Base-by-base conservation (phyloP, 768 basidiomycete genomes). In the Amanita thiersii region DNA sequence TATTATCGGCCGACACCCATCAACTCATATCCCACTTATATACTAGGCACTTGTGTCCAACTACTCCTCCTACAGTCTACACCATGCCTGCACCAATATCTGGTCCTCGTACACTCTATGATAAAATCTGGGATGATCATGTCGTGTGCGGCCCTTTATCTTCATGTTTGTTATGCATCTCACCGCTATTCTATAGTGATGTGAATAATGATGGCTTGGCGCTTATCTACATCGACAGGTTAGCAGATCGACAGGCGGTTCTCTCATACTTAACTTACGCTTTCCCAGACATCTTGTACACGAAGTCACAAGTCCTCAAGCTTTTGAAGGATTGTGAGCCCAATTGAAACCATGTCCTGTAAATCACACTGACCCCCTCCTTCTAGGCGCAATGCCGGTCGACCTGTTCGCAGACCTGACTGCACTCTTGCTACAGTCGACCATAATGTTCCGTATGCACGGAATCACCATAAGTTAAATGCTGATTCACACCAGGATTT, bases 41-140 rank as follows among this genome's bases (percentile, higher is more conserved):
- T 5, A 8, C 23, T 9, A 3, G 23, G 11, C 19, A 29, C 29
- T 25, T 29, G 23, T 30, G 10, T n/a, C 4, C 24, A n/a, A 35
- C 14, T 17, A 11, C 14, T 3, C 8, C 37, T 32, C 5, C 19
- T 10, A 3, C 1, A 9, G 14, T 17, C 4, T 5, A 7, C 45
- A 14, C 30, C 35, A 33, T 46, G 44, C 37, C 61, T 39, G 58
- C 64, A 19, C 44, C 36, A 12, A 50, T 64, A 29, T 47, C 61
- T 40, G 62, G 70, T 15, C 89, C 90, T 7, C 81, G 90, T 47
- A 97, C 94, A 25, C 71, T 98, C 21, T 96, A 97, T 63, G 94
- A 98, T 65, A 97, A 97, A 68, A 90, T 97, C 49, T 96, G 88
- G 81, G 90, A 96, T 50, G 91, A 97, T 59, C 94, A 97, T 65